Percentiles rank a stretch among this genome's conserved stretches.
Evolutionary conservation across 2,329 filamentous ascomycete genomes (phyloP).

Genomic region (Claviceps sp.): DNA sequence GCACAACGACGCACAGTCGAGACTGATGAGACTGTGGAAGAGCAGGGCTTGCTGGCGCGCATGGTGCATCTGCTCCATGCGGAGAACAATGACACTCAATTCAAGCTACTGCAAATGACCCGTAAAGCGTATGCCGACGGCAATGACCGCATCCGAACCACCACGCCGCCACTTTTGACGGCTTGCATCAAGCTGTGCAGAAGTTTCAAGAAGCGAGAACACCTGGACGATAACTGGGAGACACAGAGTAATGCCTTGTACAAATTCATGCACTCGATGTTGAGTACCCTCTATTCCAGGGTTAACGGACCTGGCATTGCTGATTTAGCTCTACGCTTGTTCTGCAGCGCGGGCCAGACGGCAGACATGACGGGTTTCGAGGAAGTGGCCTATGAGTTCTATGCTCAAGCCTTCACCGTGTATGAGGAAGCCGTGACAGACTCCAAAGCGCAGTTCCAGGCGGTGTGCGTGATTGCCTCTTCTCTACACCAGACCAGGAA

Average conservation of each 20-base stretch:
- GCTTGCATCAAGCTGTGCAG: constrained; percentile 80
- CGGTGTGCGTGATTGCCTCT: constrained; percentile 85
- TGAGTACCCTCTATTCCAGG: constrained; percentile 77
- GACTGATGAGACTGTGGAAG: constrained; percentile 94
- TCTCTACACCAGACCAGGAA: constrained; percentile 78
- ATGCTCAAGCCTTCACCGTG: constrained; percentile 93
- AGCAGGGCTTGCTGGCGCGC: constrained; percentile 91
- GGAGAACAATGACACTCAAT: constrained; percentile 82
- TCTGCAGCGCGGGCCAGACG: constrained; percentile 83
- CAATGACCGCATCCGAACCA: constrained; percentile 91
- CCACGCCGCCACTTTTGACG: constrained; percentile 83
- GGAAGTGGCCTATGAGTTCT: constrained; percentile 95
- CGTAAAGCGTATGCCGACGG: constrained; percentile 81
- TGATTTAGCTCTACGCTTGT: constrained; percentile 78
- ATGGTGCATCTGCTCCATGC: constrained; percentile 79
- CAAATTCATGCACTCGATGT: constrained; percentile 85
- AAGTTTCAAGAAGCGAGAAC: constrained; percentile 79
- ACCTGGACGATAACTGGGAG: constrained; percentile 56
- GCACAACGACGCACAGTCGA: constrained; percentile 64
- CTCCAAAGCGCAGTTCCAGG: constrained; percentile 93
- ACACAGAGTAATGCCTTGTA: constrained; percentile 63
- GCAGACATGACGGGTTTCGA: constrained; percentile 86
- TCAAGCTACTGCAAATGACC: constrained; percentile 79
- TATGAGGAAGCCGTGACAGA: constrained; percentile 96
- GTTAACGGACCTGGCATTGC: constrained; percentile 66